Conservation (phyloP, 108 stramenopile genomes). For the Parmales sp. region DNA sequence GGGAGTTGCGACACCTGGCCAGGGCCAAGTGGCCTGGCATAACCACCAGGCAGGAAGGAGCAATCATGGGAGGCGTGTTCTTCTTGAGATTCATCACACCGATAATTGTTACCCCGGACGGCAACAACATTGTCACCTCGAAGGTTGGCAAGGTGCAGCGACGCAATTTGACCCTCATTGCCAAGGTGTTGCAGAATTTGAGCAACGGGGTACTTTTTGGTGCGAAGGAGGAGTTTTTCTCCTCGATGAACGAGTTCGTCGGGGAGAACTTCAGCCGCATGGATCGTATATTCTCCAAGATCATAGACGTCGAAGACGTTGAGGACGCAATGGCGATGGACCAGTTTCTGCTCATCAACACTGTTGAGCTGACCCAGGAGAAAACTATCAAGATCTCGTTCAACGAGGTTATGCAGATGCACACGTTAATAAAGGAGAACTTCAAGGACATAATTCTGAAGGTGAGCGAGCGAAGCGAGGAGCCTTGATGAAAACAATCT, state of each 20-base stretch:
- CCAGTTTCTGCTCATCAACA: conserved; percentile 13
- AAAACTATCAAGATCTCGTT: background rate
- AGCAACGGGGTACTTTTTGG: conserved; percentile 3
- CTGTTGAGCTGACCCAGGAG: conserved; percentile 6
- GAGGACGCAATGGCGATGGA: conserved; percentile 8
- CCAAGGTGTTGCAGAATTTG: conserved; percentile 15
- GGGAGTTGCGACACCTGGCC: background rate
- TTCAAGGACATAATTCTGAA: background rate
- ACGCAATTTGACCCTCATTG: conserved; percentile 2
- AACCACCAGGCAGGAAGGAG: background rate
- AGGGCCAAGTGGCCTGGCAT: background rate
- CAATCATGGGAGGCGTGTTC: conserved; percentile 13
- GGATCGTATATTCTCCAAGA: background rate
- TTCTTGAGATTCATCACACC: conserved; percentile 11
- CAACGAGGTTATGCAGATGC: conserved; percentile 12
- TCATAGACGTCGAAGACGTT: background rate
- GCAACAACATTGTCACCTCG: conserved; percentile 3
- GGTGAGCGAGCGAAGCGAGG: too few species aligned
- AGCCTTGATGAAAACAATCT: too few species aligned
- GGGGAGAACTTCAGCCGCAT: background rate
- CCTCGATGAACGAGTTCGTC: background rate
- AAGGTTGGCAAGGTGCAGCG: conserved; percentile 3
- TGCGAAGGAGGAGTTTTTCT: conserved; percentile 1
- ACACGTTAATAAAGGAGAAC: conserved; percentile 1
- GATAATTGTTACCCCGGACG: conserved; percentile 12